Evolutionary conservation across 2,329 filamentous ascomycete genomes (phyloP).

Genomic region (Piedraia hortae): DNA sequence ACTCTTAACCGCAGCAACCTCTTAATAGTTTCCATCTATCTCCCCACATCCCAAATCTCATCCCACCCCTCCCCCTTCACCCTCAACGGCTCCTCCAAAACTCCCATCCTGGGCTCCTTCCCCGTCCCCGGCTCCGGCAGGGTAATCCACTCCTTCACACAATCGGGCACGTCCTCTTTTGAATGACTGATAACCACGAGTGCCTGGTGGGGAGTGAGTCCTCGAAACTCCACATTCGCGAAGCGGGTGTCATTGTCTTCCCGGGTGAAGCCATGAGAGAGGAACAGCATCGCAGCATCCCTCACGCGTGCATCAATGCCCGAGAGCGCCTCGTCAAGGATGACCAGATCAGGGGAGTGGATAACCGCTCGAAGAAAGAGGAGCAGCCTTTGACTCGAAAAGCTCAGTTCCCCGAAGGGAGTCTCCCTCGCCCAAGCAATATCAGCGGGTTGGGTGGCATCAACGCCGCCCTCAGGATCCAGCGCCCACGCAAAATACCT

Average conservation of each 20-base stretch:
- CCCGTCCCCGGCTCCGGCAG: constrained; percentile 48
- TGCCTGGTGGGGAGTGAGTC: constrained; percentile 44
- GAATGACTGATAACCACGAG: constrained; percentile 82
- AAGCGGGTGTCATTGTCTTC: constrained; percentile 8
- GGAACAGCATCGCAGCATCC: constrained; percentile 67
- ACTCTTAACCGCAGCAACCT: background rate
- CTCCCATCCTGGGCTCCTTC: constrained; percentile 32
- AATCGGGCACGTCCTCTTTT: constrained; percentile 66
- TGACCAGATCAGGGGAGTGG: constrained; percentile 19
- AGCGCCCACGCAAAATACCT: constrained; percentile 55
- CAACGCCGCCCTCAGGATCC: constrained; percentile 20
- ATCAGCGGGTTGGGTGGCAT: constrained; percentile 6
- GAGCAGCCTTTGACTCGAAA: constrained; percentile 58
- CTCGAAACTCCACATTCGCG: constrained; percentile 23
- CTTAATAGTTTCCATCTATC: background rate
- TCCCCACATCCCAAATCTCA: constrained; percentile 8
- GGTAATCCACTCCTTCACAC: constrained; percentile 61
- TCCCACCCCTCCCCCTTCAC: constrained; percentile 9
- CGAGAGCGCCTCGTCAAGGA: constrained; percentile 24
- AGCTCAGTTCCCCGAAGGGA: constrained; percentile 46
- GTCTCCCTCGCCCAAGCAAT: constrained; percentile 37
- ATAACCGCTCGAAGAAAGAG: constrained; percentile 39
- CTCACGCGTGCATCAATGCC: constrained; percentile 31
- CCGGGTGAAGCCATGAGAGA: constrained; percentile 29
- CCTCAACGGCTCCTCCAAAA: constrained; percentile 18